Conservation (phyloP, 2,329 filamentous ascomycete genomes). For the Claviceps sp. region DNA sequence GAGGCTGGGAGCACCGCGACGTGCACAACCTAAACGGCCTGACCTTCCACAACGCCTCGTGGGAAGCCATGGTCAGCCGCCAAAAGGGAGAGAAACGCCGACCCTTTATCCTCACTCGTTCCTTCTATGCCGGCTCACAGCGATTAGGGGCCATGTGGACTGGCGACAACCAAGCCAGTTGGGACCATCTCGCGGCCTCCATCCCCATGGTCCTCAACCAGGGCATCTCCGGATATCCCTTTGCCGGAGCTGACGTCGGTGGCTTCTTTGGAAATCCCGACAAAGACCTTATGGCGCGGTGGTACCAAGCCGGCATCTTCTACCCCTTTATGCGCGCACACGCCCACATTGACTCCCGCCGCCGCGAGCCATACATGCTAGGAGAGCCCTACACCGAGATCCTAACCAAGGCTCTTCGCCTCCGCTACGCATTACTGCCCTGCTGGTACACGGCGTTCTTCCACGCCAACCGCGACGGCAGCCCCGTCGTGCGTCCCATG, state of each 20-base stretch:
- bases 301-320: constrained; percentile 94
- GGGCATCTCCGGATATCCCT: constrained; percentile 85
- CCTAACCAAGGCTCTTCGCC: constrained; percentile 72
- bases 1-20: constrained; percentile 91
- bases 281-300: constrained; percentile 79
- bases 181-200: constrained; percentile 79
- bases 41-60: constrained; percentile 92
- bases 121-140: constrained; percentile 86
- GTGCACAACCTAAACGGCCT: constrained; percentile 92
- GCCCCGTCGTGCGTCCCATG: constrained; percentile 80
- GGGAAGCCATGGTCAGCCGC: constrained; percentile 67
- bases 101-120: constrained; percentile 84
- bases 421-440: constrained; percentile 81
- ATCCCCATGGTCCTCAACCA: constrained; percentile 91
- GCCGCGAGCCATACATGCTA: constrained; percentile 82
- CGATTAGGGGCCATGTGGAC: constrained; percentile 95
- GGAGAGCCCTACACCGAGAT: constrained; percentile 77
- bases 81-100: constrained; percentile 75
- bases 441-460: constrained; percentile 97
- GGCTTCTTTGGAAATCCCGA: constrained; percentile 97
- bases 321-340: constrained; percentile 98
- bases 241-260: constrained; percentile 88
- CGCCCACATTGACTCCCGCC: constrained; percentile 89
- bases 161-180: constrained; percentile 88
- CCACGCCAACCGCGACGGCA: constrained; percentile 68